Conservation (phyloP, 1,284 basidiomycete genomes). For the Heterobasidion occidentale region DNA sequence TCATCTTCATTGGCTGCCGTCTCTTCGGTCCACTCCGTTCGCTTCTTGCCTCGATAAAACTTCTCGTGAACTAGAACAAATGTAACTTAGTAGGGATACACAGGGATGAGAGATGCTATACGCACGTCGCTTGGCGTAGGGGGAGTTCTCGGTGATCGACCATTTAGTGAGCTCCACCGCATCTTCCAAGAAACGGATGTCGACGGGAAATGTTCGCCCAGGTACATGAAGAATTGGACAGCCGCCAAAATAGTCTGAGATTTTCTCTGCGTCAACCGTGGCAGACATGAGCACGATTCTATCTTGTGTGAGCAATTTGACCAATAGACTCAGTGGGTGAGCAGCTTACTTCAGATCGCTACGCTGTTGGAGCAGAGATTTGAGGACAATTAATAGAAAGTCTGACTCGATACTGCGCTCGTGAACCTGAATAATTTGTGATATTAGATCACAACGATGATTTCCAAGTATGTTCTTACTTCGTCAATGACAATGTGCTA, state of each 20-base stretch:
- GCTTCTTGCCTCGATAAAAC: slow-evolving; percentile 54
- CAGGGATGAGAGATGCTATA: slow-evolving; percentile 9
- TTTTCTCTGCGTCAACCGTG: slow-evolving; percentile 91
- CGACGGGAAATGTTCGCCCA: slow-evolving; percentile 96
- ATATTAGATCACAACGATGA: neutral
- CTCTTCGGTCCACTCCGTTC: slow-evolving; percentile 74
- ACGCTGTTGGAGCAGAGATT: slow-evolving; percentile 76
- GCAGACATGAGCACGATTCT: slow-evolving; percentile 98
- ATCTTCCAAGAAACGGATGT: slow-evolving; percentile 86
- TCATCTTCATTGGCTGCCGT: slow-evolving; percentile 54
- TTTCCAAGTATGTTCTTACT: slow-evolving; percentile 29
- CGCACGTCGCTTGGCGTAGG: slow-evolving; percentile 73
- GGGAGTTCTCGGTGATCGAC: slow-evolving; percentile 78
- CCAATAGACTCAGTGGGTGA: neutral
- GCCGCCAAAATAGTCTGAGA: slow-evolving; percentile 88
- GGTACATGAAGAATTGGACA: slow-evolving; percentile 89
- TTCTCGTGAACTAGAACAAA: slow-evolving; percentile 45
- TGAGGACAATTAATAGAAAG: slow-evolving; percentile 93
- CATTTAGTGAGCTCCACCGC: slow-evolving; percentile 86
- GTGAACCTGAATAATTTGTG: slow-evolving; percentile 44
- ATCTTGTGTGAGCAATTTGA: slow-evolving; percentile 2
- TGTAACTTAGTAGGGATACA: neutral
- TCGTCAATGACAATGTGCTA: slow-evolving; percentile 88
- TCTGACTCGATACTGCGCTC: slow-evolving; percentile 98
- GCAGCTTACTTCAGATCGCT: slow-evolving; percentile 71